Evolutionary conservation across 345 rosid genomes (phyloP).

Genomic region (Pelargonium nanum): DNA sequence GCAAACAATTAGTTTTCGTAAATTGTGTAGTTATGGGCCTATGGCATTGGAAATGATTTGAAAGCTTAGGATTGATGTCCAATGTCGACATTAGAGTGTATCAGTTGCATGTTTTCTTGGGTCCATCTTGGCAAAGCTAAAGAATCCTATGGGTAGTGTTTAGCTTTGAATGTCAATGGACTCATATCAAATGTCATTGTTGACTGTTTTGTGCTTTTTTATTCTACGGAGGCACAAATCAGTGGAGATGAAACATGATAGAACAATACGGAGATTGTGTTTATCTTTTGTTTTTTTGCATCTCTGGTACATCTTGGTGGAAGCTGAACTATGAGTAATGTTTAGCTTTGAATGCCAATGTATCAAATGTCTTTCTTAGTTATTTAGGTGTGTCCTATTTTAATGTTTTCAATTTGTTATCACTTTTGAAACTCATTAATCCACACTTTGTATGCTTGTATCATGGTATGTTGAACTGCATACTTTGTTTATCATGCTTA

Average conservation of each 20-base stretch:
- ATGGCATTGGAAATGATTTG: background rate
- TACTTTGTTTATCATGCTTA: no score
- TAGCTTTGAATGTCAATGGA: conserved; percentile 46
- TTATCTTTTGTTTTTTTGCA: background rate
- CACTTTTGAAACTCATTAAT: no score
- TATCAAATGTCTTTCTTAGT: background rate
- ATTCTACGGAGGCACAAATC: conserved; percentile 17
- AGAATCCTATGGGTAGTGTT: conserved; percentile 13
- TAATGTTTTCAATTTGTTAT: no score
- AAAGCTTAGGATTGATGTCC: no score
- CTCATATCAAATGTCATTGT: conserved; percentile 15
- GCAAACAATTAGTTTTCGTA: background rate
- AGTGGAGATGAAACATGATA: conserved; percentile 19
- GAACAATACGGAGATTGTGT: background rate
- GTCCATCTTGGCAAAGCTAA: conserved; percentile 26
- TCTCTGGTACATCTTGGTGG: background rate
- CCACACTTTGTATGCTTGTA: no score
- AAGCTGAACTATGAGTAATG: background rate
- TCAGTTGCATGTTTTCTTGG: background rate
- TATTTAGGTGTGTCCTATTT: no score
- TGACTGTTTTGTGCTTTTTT: conserved; percentile 8
- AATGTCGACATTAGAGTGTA: no score
- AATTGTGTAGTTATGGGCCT: background rate
- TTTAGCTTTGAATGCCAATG: background rate
- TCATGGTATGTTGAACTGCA: no score